phyloP scores from a whole-genome alignment of 345 rosid species.

The Salix udensis region DNA sequence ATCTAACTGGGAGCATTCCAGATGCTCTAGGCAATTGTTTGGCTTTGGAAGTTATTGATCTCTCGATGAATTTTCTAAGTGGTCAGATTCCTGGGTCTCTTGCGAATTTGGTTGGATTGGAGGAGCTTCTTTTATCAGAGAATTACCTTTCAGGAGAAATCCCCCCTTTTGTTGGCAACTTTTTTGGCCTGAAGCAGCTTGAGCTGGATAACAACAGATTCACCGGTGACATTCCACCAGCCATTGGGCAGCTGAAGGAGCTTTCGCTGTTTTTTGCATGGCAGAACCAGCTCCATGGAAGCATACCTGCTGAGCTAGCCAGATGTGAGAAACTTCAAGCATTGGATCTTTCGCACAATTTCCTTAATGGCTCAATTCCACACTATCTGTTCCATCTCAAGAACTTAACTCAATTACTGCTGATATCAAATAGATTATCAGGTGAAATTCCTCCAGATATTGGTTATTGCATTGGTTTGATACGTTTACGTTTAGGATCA shows the following conservation, averaged over 20 bases:
- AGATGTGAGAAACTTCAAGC: conserved; percentile 56
- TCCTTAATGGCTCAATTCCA: conserved; percentile 56
- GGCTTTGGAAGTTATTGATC: conserved; percentile 44
- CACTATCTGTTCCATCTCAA: conserved; percentile 51
- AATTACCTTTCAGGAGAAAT: conserved; percentile 53
- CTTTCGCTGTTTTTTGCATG: conserved; percentile 60
- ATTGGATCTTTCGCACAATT: conserved; percentile 63
- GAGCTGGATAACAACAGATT: conserved; percentile 61
- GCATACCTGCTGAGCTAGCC: conserved; percentile 52
- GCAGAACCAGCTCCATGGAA: conserved; percentile 61
- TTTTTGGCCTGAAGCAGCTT: conserved; percentile 49
- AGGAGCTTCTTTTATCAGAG: conserved; percentile 57
- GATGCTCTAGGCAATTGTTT: conserved; percentile 42
- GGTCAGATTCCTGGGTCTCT: conserved; percentile 50
- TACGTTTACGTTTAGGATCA: conserved; percentile 54
- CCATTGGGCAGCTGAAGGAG: conserved; percentile 51
- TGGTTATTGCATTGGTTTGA: conserved; percentile 52
- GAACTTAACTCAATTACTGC: conserved; percentile 49
- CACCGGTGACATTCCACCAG: conserved; percentile 48
- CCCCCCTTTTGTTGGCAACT: conserved; percentile 41
- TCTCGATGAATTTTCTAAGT: conserved; percentile 51
- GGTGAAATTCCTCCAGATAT: conserved; percentile 53
- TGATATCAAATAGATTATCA: conserved; percentile 54
- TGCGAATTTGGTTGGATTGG: conserved; percentile 36
- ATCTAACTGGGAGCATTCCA: conserved; percentile 48